Evolutionary conservation across 1,284 basidiomycete species (phyloP).

Genomic region (Fistulinella cinereoalba): DNA sequence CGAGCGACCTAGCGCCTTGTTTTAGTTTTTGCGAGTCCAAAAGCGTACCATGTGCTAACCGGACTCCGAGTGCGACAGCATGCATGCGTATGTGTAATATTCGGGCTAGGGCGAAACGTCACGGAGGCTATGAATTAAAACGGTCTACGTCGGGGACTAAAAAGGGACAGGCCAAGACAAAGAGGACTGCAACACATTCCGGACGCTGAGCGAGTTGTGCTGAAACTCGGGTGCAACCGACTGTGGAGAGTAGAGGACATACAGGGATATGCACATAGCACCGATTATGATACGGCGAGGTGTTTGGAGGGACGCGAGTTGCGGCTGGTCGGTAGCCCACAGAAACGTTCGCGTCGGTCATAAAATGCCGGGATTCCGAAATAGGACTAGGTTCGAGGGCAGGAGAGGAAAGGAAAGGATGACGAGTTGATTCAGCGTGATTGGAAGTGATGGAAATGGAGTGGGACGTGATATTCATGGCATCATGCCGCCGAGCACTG

Average conservation of each 20-base stretch:
- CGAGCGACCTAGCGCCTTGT: conserved; percentile 1
- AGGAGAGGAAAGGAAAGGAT: neutral
- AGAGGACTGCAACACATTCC: neutral
- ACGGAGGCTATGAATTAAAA: neutral
- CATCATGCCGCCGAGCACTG: conserved; percentile 3
- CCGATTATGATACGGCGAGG: neutral
- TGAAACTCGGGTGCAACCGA: neutral
- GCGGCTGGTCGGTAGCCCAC: conserved; percentile 8
- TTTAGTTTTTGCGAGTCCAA: conserved; percentile 1
- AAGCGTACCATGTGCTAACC: conserved; percentile 1
- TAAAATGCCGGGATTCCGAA: neutral
- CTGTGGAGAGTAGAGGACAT: neutral
- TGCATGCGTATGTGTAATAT: neutral
- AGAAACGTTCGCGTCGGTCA: conserved; percentile 1
- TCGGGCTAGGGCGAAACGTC: conserved; percentile 6
- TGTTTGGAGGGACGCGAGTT: conserved; percentile 11
- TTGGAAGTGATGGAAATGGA: neutral
- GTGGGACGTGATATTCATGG: neutral
- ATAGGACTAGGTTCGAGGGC: neutral
- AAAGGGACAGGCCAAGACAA: conserved; percentile 1
- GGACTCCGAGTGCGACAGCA: conserved; percentile 1
- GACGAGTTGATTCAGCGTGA: neutral
- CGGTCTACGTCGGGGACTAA: conserved; percentile 4
- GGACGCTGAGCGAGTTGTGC: neutral
- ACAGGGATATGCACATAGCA: neutral